These are phyloP conservation scores for Puccinellia tenuiflora DNA, from an alignment of 176 grass and related monocot species.

Conservation along the genomic window DNA sequence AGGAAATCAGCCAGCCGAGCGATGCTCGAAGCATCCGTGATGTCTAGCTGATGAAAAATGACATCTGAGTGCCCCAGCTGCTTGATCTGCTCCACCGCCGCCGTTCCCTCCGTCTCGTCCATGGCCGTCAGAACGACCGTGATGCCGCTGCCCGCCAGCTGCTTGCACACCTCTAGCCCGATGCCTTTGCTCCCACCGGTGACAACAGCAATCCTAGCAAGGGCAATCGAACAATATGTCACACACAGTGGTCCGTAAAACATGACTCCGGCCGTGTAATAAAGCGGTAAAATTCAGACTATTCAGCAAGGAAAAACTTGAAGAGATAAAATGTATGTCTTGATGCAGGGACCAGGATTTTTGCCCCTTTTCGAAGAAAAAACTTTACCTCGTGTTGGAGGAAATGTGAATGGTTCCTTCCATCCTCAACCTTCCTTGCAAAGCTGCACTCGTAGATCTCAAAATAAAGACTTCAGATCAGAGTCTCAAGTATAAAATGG, in stretches of 20 bases:
- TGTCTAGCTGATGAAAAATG: constrained; percentile 47
- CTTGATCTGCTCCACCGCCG: constrained; percentile 27
- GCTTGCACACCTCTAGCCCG: constrained; percentile 54
- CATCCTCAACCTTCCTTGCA: not conserved
- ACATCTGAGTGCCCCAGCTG: not conserved
- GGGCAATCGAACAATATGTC: not conserved
- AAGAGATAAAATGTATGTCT: too few relatives aligned
- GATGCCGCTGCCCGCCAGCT: constrained; percentile 31
- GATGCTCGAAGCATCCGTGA: constrained; percentile 34
- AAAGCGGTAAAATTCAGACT: not conserved
- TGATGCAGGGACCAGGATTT: too few relatives aligned
- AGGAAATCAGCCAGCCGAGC: constrained; percentile 14
- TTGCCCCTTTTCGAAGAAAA: too few relatives aligned
- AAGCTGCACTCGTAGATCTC: not conserved
- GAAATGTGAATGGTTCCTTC: not conserved
- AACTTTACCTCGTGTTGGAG: not conserved
- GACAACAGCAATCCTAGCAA: constrained; percentile 47
- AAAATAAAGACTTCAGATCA: not conserved
- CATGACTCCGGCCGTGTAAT: not conserved
- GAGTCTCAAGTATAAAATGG: not conserved
- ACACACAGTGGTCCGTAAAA: not conserved
- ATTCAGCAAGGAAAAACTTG: not conserved
- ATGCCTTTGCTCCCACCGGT: constrained; percentile 61
- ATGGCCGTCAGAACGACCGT: constrained; percentile 48
- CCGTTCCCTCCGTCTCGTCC: constrained; percentile 35